Base-by-base conservation (phyloP, 129 eudicot species). In the Oenanthe sinensis region DNA sequence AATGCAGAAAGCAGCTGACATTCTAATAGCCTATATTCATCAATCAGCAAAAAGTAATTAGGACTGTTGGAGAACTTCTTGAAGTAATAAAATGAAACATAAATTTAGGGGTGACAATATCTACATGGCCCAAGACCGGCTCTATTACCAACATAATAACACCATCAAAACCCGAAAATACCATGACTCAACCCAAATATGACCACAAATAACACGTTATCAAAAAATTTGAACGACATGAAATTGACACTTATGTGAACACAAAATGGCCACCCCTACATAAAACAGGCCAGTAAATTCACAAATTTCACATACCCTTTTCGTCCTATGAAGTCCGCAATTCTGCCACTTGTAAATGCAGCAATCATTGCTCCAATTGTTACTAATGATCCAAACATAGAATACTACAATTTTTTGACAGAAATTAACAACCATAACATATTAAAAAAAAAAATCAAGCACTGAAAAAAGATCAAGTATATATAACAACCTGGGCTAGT, bases 1-100 rank as follows among this genome's bases (percentile, higher is more conserved):
- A 52, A 93, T 89, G 83, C 98, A 90, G 88, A 85, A 90, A 40
- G 77, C 85, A 63, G 91, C 88, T 78, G 98, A 93, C 80, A 90
- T 50, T 82, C 93, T 85, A 96, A 93, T 93, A 60, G 98, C 96
- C 98, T 93, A 79, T 83, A 75, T 75, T 81, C 55, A 24, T 45
- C 33, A 44, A 78, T 73, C 46, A 84, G 26, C 71, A 73, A 12
- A 19, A 69, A 30, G 13, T 30, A 62, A 62, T 22, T 8, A 22
- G 70, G 36, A 62, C 30, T 2, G 30, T 10, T 24, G 70, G 4
- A 22, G 15, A 9, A 8, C 70, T 62, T 62, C 22, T 8, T 1
- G n/a, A 20, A 4, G 10, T n/a, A 20, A 60, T 60, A 10, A 1
- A 1, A n/a, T 60, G 22, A 1, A 49, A 49, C 22, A 49, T 49